Percentiles rank a stretch among this genome's conserved stretches.
Conservation (phyloP, 352 stramenopile species). For the Thalassiosira oceanica region DNA sequence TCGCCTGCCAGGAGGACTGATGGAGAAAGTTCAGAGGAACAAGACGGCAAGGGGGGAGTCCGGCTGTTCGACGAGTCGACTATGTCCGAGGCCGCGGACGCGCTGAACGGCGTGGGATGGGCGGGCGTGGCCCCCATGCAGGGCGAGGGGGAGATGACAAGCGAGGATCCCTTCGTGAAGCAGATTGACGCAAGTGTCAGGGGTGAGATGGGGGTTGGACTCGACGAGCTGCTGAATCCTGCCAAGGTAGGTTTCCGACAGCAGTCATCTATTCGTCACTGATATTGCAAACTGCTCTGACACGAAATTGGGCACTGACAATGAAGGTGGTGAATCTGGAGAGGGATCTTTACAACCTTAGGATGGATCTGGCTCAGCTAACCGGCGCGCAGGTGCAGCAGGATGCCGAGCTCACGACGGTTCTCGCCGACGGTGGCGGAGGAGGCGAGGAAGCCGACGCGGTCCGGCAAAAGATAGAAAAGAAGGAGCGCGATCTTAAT, state of each 20-base stretch:
- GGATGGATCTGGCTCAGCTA: conserved; percentile 53
- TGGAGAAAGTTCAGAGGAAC: no score
- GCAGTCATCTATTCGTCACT: not conserved
- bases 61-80: conserved; percentile 37
- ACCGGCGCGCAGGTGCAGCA: conserved; percentile 31
- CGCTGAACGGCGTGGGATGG: conserved; percentile 66
- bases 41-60: no score
- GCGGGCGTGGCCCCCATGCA: conserved; percentile 20
- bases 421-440: conserved; percentile 51
- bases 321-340: conserved; percentile 84
- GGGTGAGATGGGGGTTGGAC: conserved; percentile 59
- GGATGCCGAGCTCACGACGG: conserved; percentile 25
- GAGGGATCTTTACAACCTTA: conserved; percentile 75
- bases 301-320: not conserved
- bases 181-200: conserved; percentile 73
- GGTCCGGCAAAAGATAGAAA: conserved; percentile 68
- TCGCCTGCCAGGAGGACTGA: no score
- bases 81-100: conserved; percentile 55
- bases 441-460: conserved; percentile 54
- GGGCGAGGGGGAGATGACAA: conserved; percentile 46
- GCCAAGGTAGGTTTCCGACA: conserved; percentile 57
- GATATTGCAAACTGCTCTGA: no score
- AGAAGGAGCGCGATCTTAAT: conserved; percentile 72
- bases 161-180: conserved; percentile 75
- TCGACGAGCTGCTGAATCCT: conserved; percentile 82